phyloP scores from a whole-genome alignment of 352 stramenopile species.

The Globisporangium barbulae region DNA sequence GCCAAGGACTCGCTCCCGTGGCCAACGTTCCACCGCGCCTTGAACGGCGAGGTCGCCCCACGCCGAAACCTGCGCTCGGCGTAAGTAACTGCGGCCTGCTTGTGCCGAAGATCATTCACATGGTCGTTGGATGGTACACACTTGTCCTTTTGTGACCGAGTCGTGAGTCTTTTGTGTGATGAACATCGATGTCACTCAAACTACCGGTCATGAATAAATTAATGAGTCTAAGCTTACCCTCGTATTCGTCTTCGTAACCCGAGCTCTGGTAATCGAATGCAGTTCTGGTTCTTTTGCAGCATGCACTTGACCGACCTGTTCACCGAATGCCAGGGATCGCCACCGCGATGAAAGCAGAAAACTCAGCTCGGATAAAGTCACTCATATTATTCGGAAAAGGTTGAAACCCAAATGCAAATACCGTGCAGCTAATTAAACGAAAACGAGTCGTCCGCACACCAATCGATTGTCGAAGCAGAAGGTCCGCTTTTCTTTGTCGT shows the following conservation, averaged over 20 bases:
- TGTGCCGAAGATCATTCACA: no score
- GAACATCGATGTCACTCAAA: neutral
- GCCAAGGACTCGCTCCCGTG: neutral
- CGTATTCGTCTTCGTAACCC: neutral
- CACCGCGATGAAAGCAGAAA: neutral
- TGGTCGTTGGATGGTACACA: neutral
- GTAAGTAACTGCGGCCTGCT: no score
- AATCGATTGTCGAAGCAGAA: constrained; percentile 5
- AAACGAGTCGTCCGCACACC: constrained; percentile 7
- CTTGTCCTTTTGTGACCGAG: neutral
- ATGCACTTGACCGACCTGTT: neutral
- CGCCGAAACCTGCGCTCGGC: neutral
- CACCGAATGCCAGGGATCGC: neutral
- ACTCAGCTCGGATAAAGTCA: neutral
- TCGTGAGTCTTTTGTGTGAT: neutral
- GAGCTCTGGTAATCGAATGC: neutral
- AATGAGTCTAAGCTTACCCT: neutral
- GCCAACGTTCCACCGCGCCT: neutral
- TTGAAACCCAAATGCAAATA: neutral
- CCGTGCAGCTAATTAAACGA: constrained; percentile 2
- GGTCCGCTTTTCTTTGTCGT: constrained; percentile 6
- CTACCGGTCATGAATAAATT: neutral
- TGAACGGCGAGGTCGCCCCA: neutral
- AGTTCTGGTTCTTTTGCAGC: neutral
- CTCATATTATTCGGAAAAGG: neutral